A percentile compares a stretch with the other conserved stretches of the same genome.
phyloP scores from a whole-genome alignment of 805 yeast species.

The Wickerhamiella occidentalis region DNA sequence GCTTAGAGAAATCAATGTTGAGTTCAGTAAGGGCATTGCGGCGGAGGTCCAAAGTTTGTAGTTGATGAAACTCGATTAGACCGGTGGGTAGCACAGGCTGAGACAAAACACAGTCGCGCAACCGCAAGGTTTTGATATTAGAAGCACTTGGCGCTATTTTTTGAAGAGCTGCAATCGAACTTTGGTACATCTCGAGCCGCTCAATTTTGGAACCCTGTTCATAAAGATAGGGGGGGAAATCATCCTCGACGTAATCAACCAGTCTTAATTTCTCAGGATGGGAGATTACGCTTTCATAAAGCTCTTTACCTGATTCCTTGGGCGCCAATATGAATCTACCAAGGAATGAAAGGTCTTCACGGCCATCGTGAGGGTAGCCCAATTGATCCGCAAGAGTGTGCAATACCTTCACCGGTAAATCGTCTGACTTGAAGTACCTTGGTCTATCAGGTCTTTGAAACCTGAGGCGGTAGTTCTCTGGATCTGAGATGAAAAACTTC shows the following conservation, averaged over 20 bases:
- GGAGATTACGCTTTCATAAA: neutral
- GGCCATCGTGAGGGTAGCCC: conserved; percentile 17
- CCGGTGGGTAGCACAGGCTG: neutral
- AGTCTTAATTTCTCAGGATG: conserved; percentile 1
- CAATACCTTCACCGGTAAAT: conserved; percentile 15
- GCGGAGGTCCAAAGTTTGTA: conserved; percentile 39
- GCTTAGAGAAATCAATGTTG: conserved; percentile 43
- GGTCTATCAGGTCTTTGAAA: conserved; percentile 16
- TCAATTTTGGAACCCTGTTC: neutral
- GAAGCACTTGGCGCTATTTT: neutral
- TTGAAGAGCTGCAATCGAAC: neutral
- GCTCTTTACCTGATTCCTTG: neutral
- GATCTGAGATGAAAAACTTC: conserved; percentile 38
- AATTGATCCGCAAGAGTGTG: conserved; percentile 14
- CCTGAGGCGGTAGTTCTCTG: conserved; percentile 16
- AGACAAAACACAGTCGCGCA: neutral
- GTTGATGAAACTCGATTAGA: conserved; percentile 48
- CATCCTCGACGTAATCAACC: conserved; percentile 1
- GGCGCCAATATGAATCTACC: conserved; percentile 18
- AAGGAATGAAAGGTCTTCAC: conserved; percentile 21
- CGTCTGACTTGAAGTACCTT: conserved; percentile 12
- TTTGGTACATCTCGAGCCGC: conserved; percentile 5
- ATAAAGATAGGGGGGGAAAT: neutral
- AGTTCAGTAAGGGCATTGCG: conserved; percentile 42
- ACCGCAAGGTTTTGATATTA: neutral